Base-by-base conservation (phyloP, 2,329 filamentous ascomycete species). In the Dactylellina parvicollis region DNA sequence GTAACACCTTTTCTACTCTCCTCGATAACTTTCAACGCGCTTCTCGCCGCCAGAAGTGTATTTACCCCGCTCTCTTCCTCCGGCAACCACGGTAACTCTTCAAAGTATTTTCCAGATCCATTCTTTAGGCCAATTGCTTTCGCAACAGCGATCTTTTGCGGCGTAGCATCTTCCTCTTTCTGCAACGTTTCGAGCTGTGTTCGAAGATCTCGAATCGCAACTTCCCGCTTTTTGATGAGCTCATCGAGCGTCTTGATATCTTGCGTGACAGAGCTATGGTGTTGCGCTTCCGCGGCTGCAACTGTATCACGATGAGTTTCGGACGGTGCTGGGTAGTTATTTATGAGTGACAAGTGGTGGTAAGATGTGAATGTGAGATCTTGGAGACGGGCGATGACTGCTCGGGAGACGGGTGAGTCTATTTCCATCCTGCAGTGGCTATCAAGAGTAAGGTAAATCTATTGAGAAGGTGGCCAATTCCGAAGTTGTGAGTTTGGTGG, bases 281-380 rank as follows among this genome's bases (percentile, higher is more conserved):
- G 69, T 36, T 66, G 46, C 5, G 36, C 16, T 56, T 73, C 60
- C 9, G 69, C 69, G 24, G 69, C 42, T 14, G 36, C 40, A 30
- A 66, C 69, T n/a, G 69, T 73, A 32, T 73, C 69, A 3, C 55
- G 54, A 38, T 59, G 46, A 1, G 36, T 73, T 56, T 73, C 54
- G n/a, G 61, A 42, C 1, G 60, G 60, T 44, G 18, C 40, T 4
- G 60, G 60, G 30, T 66, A 66, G 18, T 65, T 66, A 55, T 73
- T 73, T 38, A 73, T 50, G 24, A 36, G 49, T 9, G 55, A 47
- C n/a, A 54, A 44, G 16, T 61, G 69, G 24, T 55, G 46, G 55
- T 32, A 61, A 3, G 69, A 65, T 10, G 54, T 49, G 22, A n/a
- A 22, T 7, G 60, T 26, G 1, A 73, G 69, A 16, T 59, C 38